Percentiles rank a stretch among this genome's conserved stretches.
Conservation (phyloP, 805 yeast genomes). For the Sugiyamaella lignohabitans region DNA sequence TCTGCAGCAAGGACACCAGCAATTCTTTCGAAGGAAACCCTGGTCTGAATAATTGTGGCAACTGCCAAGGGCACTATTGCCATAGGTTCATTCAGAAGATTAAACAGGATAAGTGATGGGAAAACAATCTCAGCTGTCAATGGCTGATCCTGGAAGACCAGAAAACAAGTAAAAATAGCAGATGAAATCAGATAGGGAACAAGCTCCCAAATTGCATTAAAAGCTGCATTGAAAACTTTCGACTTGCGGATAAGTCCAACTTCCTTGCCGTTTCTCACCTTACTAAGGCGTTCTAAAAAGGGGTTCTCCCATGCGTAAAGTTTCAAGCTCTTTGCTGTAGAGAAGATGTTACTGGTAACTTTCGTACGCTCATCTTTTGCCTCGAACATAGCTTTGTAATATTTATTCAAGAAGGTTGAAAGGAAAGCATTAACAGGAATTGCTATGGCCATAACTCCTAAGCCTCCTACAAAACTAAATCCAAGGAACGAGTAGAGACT, state of each 20-base stretch:
- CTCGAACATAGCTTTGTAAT: constrained; percentile 61
- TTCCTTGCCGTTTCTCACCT: constrained; percentile 83
- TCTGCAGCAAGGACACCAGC: constrained; percentile 76
- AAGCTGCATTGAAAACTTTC: constrained; percentile 62
- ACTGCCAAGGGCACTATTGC: constrained; percentile 82
- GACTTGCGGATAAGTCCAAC: constrained; percentile 59
- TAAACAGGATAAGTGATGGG: constrained; percentile 75
- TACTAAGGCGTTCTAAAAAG: constrained; percentile 58
- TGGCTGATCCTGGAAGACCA: constrained; percentile 36
- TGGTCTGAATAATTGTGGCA: constrained; percentile 69
- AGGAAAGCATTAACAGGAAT: constrained; percentile 7
- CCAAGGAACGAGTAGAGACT: constrained; percentile 44
- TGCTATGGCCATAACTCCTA: constrained; percentile 1
- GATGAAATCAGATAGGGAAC: constrained; percentile 88
- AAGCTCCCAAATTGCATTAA: constrained; percentile 69
- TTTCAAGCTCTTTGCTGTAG: constrained; percentile 82
- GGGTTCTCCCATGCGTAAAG: constrained; percentile 93
- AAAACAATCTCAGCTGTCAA: constrained; percentile 84
- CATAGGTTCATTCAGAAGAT: constrained; percentile 69
- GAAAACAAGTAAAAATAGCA: constrained; percentile 78
- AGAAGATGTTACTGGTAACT: constrained; percentile 71
- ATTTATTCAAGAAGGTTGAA: constrained; percentile 3
- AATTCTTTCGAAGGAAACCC: constrained; percentile 80
- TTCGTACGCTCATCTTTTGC: constrained; percentile 87
- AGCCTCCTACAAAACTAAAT: constrained; percentile 8